Evolutionary conservation across 2,329 filamentous ascomycete genomes (phyloP), one percentile per base, ranked within the genome.

Genomic region (Neonectria hederae): DNA sequence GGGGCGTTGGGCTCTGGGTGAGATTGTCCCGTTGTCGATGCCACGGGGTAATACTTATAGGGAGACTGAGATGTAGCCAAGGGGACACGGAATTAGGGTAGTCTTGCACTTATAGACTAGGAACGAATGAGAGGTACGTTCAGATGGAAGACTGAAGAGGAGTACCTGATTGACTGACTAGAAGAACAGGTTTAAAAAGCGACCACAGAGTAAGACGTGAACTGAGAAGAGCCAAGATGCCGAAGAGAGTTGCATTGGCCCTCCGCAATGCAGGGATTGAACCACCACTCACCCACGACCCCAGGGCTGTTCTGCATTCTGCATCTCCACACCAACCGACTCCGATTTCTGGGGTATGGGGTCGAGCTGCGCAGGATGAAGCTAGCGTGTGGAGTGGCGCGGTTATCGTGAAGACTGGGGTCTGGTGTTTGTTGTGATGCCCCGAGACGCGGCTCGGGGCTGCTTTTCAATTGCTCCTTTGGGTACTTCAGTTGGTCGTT

Each of bases 321-420:
- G 21, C 28, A 32, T 54, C 58, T 43, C 51, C 58, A 60, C 58
- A 54, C 19, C 19, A 60, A 56, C 43, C 28, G 58, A 60, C 51
- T 54, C 49, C 58, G 49, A 49, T 60, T 59, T 53, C 58, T 54
- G 58, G 58, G 58, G 58, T 54, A 60, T 46, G 51, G 49, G 28
- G 30, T 46, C 19, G 40, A n/a, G n/a, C n/a, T n/a, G n/a, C n/a
- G n/a, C n/a, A n/a, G n/a, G n/a, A 32, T 32, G 30, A 13, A 32
- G 30, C 30, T 32, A 32, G 30, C 30, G 30, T 11, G 30, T 11
- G 30, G 11, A 5, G 30, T 32, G 30, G 30, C 30, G 30, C 13
- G 30, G 30, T 32, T 32, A 13, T 32, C 11, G 30, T 10, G 10
- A 32, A 32, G 30, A 32, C 11, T 10, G 11, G 30, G 30, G 30